A percentile compares a stretch with the other conserved stretches of the same genome.
phyloP scores from a whole-genome alignment of 2,329 filamentous ascomycete genomes.

The Sphaerulina musiva region DNA sequence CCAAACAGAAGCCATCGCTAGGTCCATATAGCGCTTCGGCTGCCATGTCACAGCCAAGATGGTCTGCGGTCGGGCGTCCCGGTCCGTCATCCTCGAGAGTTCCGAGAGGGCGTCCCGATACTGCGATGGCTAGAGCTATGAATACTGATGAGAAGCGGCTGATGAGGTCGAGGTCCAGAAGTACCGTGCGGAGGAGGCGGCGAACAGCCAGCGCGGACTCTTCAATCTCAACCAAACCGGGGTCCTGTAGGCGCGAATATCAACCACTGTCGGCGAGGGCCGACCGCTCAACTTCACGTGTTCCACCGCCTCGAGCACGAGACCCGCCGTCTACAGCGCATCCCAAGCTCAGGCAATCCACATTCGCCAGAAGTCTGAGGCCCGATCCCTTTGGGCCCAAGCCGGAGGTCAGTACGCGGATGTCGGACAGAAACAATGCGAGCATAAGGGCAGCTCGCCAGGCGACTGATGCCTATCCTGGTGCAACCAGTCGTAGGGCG shows the following conservation, averaged over 20 bases:
- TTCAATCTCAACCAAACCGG: not conserved
- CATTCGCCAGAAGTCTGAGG: slow-evolving; percentile 6
- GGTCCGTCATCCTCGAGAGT: not conserved
- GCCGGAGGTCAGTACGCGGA: slow-evolving; percentile 4
- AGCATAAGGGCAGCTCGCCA: not conserved
- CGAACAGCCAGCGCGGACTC: not conserved
- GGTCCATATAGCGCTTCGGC: not conserved
- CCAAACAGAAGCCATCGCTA: not conserved
- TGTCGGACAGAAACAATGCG: not conserved
- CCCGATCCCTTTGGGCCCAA: slow-evolving; percentile 11
- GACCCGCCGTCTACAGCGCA: not conserved
- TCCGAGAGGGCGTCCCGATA: not conserved
- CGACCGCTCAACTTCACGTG: not conserved
- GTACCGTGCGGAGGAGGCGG: not conserved
- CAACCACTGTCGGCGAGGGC: not conserved
- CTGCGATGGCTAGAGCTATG: not conserved
- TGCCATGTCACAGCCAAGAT: not conserved
- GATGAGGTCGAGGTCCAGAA: not conserved
- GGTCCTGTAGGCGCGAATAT: not conserved
- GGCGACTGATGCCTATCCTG: not conserved
- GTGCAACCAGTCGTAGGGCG: not conserved
- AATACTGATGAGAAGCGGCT: not conserved
- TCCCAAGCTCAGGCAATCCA: not conserved
- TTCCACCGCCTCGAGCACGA: not conserved
- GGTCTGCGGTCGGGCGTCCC: too few species aligned